Base-by-base conservation (phyloP, 169 alveolate genomes). In the Plasmodium adleri region DNA sequence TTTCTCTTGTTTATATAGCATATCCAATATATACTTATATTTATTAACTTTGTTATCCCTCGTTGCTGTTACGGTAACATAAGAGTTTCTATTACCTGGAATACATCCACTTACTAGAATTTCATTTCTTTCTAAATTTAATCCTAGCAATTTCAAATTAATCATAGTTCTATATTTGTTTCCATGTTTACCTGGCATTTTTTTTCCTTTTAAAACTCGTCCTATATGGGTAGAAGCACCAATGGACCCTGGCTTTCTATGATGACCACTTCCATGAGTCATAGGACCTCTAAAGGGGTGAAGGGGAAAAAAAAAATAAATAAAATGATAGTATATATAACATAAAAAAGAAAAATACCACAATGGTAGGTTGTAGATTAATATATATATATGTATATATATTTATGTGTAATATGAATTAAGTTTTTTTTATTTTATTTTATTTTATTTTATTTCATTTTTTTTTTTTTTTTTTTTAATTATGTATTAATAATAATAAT, bases 171-270 rank as follows among this genome's bases (percentile, higher is more conserved):
- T 91, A 43, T 60, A 88, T 78, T 94, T 95, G 50, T 93, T 89
- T 13, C 99, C 99, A 89, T 96, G 90, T 43, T 96, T 93, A 0
- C 99, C 99, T 26, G 99, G 97, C 99, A 98, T 98, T 43, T 96
- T 95, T 80, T 97, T 97, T 15, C 98, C 98, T 45, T 98, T 98
- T 67, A 96, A 93, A 4, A 97, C 99, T 68, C 98, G 93, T 15
- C 99, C 99, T 22, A 99, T 98, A 60, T 95, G 96, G 62, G 98
- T 96, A 15, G 98, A 96, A 15, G 98, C 96, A 12, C 99, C 99
- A 43, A 96, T 93, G 3, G 99, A 95, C 28, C 99, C 99, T 15
- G 98, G 96, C 20, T 92, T 91, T 88, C 99, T 95, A 70, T 98
- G 99, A 64, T 97, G 97, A 54, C 91, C 74, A 39, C 99, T 96